Conservation (phyloP, 805 yeast species). For the Lipomyces kockii region DNA sequence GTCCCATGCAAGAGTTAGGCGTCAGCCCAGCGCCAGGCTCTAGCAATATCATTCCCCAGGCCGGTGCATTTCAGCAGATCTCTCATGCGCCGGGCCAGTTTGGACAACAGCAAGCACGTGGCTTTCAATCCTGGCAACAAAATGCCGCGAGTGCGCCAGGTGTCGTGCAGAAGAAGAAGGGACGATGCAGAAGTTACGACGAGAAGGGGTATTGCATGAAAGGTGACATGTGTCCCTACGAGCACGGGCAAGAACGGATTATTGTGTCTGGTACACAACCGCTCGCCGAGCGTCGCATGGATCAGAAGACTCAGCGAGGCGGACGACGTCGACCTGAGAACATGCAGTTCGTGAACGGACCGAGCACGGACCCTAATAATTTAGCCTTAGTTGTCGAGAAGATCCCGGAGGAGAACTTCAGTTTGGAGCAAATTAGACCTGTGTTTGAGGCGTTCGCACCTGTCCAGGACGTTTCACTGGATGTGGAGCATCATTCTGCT, state of each 20-base stretch:
- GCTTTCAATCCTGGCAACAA: neutral
- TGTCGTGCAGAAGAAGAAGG: slow-evolving; percentile 12
- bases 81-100: neutral
- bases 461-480: slow-evolving; percentile 44
- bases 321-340: slow-evolving; percentile 22
- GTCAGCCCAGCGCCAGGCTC: neutral
- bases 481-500: slow-evolving; percentile 43
- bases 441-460: slow-evolving; percentile 53
- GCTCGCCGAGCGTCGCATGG: neutral
- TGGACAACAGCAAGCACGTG: neutral
- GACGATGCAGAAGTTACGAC: slow-evolving; percentile 32
- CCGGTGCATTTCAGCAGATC: neutral
- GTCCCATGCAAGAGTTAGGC: slow-evolving; percentile 3
- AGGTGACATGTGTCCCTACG: slow-evolving; percentile 37
- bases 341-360: slow-evolving; percentile 13
- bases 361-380: slow-evolving; percentile 38
- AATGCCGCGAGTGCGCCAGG: neutral
- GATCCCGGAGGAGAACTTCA: slow-evolving; percentile 51
- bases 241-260: slow-evolving; percentile 34
- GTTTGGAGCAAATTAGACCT: slow-evolving; percentile 44
- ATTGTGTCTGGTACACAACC: slow-evolving; percentile 12
- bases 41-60: neutral
- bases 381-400: slow-evolving; percentile 50
- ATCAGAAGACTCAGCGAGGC: slow-evolving; percentile 10
- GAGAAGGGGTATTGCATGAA: slow-evolving; percentile 34